Percentiles rank a stretch among this genome's conserved stretches.
Conservation (phyloP, 257 asterid species). For the Nicotiana undulata region DNA sequence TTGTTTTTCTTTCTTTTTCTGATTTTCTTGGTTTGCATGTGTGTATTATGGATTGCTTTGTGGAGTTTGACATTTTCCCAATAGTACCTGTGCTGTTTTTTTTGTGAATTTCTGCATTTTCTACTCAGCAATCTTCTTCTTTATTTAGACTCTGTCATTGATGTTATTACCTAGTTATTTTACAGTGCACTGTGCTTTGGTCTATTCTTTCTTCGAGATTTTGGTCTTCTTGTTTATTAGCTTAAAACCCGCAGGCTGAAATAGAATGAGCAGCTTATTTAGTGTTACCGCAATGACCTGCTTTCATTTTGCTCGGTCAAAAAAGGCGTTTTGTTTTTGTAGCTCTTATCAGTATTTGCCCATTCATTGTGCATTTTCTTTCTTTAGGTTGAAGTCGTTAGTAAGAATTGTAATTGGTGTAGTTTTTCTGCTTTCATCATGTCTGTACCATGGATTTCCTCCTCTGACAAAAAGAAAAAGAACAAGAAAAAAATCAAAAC, state of each 20-base stretch:
- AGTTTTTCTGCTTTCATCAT: neutral
- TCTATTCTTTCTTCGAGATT: neutral
- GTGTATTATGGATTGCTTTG: neutral
- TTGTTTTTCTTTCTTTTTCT: neutral
- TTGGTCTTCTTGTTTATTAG: neutral
- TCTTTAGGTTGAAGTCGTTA: neutral
- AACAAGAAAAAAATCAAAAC: neutral
- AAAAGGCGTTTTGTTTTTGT: too few relatives aligned
- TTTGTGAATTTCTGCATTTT: neutral
- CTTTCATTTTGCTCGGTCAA: too few relatives aligned
- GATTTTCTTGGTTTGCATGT: neutral
- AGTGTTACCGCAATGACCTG: neutral
- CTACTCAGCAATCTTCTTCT: neutral
- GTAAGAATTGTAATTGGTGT: neutral
- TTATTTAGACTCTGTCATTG: neutral
- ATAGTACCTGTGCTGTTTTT: neutral
- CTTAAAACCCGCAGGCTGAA: neutral
- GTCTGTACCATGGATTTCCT: neutral
- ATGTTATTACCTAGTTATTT: neutral
- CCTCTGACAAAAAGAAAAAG: neutral
- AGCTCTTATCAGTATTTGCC: neutral
- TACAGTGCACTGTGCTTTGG: neutral
- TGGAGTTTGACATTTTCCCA: neutral
- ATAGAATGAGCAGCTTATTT: neutral
- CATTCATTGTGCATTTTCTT: neutral